phyloP scores from a whole-genome alignment of 805 yeast genomes.

The Yarrowia osloensis region DNA sequence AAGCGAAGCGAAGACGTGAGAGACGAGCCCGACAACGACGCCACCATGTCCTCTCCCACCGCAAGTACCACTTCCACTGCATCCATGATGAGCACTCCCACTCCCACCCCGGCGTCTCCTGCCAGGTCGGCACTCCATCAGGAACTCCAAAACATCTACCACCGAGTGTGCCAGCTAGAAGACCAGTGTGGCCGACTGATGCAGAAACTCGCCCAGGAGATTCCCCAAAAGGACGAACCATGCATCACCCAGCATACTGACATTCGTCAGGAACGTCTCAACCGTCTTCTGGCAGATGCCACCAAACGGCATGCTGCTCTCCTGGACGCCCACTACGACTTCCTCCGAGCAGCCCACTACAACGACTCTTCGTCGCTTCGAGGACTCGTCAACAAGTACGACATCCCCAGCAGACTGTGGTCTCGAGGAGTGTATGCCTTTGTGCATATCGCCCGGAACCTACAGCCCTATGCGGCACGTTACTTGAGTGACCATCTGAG shows the following conservation, averaged over 20 bases:
- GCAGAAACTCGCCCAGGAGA: constrained; percentile 24
- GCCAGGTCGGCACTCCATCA: neutral
- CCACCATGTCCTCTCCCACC: neutral
- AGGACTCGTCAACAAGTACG: constrained; percentile 27
- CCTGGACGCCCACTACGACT: constrained; percentile 26
- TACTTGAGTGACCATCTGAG: constrained; percentile 10
- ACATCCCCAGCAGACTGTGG: constrained; percentile 24
- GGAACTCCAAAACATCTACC: constrained; percentile 24
- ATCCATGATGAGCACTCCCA: neutral
- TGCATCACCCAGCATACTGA: neutral
- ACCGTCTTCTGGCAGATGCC: neutral
- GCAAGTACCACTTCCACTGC: neutral
- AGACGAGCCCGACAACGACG: neutral
- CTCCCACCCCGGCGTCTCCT: neutral
- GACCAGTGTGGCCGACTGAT: constrained; percentile 11
- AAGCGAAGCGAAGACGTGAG: neutral
- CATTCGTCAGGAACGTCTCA: neutral
- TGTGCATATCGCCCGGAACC: constrained; percentile 16
- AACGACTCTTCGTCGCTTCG: neutral
- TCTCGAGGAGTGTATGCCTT: constrained; percentile 26
- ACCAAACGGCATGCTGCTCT: neutral
- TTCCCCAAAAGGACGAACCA: neutral
- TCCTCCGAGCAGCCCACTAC: constrained; percentile 9
- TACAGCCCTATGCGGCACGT: constrained; percentile 4
- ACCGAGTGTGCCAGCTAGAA: constrained; percentile 24